Evolutionary conservation across 441 rosid genomes (phyloP).

Genomic region (Arabidopsis hybrid): DNA sequence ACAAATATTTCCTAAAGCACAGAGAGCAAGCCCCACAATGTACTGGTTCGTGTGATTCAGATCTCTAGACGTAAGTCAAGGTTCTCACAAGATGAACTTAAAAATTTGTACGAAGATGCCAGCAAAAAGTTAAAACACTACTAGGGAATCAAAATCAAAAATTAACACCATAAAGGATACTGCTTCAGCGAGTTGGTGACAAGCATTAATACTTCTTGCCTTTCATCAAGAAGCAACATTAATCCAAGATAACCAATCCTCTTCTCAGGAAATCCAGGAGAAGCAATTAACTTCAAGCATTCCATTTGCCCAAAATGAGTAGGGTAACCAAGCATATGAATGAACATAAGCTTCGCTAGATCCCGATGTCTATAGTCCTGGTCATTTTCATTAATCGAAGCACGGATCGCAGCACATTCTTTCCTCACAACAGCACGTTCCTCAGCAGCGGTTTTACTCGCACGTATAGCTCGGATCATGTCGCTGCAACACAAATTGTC

Average conservation of each 20-base stretch:
- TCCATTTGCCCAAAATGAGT: conserved; percentile 99
- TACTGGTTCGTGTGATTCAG: conserved; percentile 94
- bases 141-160: conserved; percentile 15
- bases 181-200: conserved; percentile 98
- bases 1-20: conserved; percentile 97
- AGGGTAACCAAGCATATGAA: conserved; percentile 99
- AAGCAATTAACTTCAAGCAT: conserved; percentile 91
- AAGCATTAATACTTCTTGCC: conserved; percentile 98
- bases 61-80: conserved; percentile 81
- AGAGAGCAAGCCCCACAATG: conserved; percentile 97
- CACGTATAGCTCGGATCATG: conserved; percentile 97
- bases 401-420: conserved; percentile 96
- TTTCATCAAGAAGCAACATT: conserved; percentile 98
- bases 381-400: conserved; percentile 88
- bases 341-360: conserved; percentile 98
- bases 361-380: conserved; percentile 83
- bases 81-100: conserved; percentile 44
- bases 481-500: conserved; percentile 60
- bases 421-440: conserved; percentile 96
- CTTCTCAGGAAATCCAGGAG: conserved; percentile 97
- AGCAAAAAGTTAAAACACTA: not conserved
- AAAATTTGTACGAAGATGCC: not conserved
- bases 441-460: conserved; percentile 99
- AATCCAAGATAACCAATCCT: conserved; percentile 96
- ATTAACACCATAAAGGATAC: conserved; percentile 66